Base-by-base conservation (phyloP, 441 rosid genomes). In the Aleurites moluccanus region DNA sequence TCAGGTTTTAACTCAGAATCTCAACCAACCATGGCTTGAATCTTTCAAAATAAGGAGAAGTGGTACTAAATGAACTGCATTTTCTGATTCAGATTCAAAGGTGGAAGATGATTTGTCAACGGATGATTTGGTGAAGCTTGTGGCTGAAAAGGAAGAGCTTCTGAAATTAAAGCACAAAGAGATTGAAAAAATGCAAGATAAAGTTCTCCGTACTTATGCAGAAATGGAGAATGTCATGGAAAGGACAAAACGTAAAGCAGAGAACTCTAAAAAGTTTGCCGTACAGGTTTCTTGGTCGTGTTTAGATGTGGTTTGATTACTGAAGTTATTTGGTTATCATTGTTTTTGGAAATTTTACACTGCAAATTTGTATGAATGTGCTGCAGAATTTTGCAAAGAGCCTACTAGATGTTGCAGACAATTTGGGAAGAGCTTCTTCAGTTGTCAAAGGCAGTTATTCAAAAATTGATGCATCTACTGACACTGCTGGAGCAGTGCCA, bases 361-460 rank as follows among this genome's bases (percentile, higher is more conserved):
- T 64, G 49, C 6, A 11, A 71, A 53, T 75, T 20, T 52, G 75
- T 73, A 35, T 16, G 61, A 40, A 61, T 74, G 57, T 75, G n/a
- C 49, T 80, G 77, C 87, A 96, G 99, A 92, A 82, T 77, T 93
- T 96, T 85, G 92, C 97, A 9, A 90, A 86, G 73, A 75, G 87
- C 81, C 89, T 96, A 64, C 83, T 93, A 72, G 98, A 93, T 85
- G 99, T 96, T 66, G 93, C 91, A 4, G 99, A 96, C 89, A 93
- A 93, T 84, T 88, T 96, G 77, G 91, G 72, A 77, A 88, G 97
- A 86, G 99, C 97, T 81, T 90, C 97, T 73, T 85, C 90, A 18
- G 96, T 92, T 86, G 97, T 88, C 70, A 93, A 92, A 80, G 91
- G 77, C 45, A 87, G 95, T 77, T 96, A 88, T 50, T 70, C 91